These are phyloP conservation scores for Cyberlindnera mrakii DNA, from an alignment of 805 yeast genomes.

Conservation along the genomic window DNA sequence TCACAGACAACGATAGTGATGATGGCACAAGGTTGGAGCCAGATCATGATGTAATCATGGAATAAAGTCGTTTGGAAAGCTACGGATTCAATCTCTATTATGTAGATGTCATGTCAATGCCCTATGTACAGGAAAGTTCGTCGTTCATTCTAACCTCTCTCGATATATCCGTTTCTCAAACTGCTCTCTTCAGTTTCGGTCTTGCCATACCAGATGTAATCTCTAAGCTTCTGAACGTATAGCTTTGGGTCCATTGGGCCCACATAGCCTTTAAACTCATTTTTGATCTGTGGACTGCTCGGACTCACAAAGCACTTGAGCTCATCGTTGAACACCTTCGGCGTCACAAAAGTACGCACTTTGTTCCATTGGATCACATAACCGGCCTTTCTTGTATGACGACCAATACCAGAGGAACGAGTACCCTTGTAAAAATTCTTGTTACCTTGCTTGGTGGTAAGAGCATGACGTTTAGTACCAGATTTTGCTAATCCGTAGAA, in stretches of 20 bases:
- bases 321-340: slow-evolving; percentile 37
- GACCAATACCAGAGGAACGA: slow-evolving; percentile 89
- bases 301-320: slow-evolving; percentile 77
- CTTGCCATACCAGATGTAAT: slow-evolving; percentile 70
- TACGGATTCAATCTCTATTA: neutral
- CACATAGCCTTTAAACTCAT: slow-evolving; percentile 65
- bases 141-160: slow-evolving; percentile 24
- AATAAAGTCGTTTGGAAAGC: neutral
- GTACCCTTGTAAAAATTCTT: slow-evolving; percentile 95
- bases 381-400: slow-evolving; percentile 63
- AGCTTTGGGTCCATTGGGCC: slow-evolving; percentile 72
- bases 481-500: slow-evolving; percentile 75
- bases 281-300: slow-evolving; percentile 62
- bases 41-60: slow-evolving; percentile 23
- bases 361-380: slow-evolving; percentile 77
- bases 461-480: slow-evolving; percentile 77
- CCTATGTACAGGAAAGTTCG: neutral
- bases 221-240: slow-evolving; percentile 64
- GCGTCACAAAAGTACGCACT: slow-evolving; percentile 88
- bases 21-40: slow-evolving; percentile 7
- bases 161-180: slow-evolving; percentile 20
- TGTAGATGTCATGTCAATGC: slow-evolving; percentile 6
- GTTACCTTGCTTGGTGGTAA: slow-evolving; percentile 92
- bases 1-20: slow-evolving; percentile 9
- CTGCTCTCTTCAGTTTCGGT: slow-evolving; percentile 32